Evolutionary conservation across 2,329 filamentous ascomycete species (phyloP).

Genomic region (Colletotrichum melonis): DNA sequence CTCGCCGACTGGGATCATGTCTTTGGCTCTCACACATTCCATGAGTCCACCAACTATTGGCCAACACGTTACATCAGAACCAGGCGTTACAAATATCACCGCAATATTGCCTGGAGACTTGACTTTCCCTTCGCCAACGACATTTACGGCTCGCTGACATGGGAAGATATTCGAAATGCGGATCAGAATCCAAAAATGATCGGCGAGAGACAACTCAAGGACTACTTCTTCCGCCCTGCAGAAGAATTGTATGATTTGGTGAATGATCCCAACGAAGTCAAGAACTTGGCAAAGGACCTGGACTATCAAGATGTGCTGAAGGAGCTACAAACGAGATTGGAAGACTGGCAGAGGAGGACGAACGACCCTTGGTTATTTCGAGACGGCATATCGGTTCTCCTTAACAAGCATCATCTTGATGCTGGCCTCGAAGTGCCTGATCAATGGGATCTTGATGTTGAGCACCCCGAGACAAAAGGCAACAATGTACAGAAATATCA

Average conservation of each 20-base stretch:
- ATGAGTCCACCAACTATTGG: constrained; percentile 62
- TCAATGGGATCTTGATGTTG: background rate
- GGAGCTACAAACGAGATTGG: background rate
- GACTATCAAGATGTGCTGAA: background rate
- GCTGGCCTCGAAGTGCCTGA: background rate
- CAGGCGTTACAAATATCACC: constrained; percentile 23
- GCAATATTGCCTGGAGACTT: background rate
- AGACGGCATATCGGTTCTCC: background rate
- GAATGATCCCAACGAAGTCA: background rate
- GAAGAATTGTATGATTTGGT: background rate
- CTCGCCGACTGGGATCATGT: constrained; percentile 48
- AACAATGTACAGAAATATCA: background rate
- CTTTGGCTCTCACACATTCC: constrained; percentile 63
- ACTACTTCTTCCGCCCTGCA: background rate
- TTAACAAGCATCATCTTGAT: background rate
- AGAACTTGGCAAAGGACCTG: background rate
- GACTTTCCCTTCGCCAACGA: background rate
- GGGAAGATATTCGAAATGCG: background rate
- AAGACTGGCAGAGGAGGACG: background rate
- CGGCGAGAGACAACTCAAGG: background rate
- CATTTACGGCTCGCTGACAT: background rate
- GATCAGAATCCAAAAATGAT: background rate
- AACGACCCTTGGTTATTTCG: background rate
- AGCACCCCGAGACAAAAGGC: background rate
- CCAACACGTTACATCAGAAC: constrained; percentile 60